Evolutionary conservation across 139 green algal species (phyloP), one percentile per base, ranked within the genome.

Genomic region (Tetraselmis chui): DNA sequence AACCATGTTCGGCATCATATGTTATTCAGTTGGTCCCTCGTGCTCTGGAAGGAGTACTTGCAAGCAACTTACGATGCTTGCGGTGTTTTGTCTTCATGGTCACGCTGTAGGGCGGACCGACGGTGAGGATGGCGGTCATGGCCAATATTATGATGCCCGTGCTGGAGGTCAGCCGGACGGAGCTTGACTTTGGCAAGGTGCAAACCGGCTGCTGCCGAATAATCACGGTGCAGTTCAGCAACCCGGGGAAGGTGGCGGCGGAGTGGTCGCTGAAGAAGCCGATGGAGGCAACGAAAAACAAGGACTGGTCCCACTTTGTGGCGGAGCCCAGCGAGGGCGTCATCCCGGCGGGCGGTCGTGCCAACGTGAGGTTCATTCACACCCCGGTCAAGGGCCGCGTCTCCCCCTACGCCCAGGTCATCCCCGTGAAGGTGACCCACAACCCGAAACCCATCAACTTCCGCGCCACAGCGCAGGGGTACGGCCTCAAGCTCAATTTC

Each of bases 251-350:
- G 59, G 92, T 95, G 2, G 82, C 88, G 11, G 87, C 85, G 59
- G 92, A 96, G 29, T 96, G 89, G 87, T 30, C 58, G 22, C 81
- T 95, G 80, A 93, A 94, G 83, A 84, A 83, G 29, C 93, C 92
- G 1, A 81, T 89, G 29, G 92, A 95, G 80, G 81, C 78, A 28
- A 85, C 78, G 67, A 91, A 91, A 84, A 81, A 59, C 74, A 90
- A 88, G 80, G 91, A 94, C 90, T 95, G 92, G 92, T 27, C 45
- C 23, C 91, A 87, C 81, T 96, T 95, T 84, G 58, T 31, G 28
- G 86, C 74, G 30, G 83, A 86, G 80, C 92, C 90, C 11, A 76
- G 58, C 23, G 77, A 89, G 59, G 91, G 91, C 24, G 77, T 83
- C 24, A 82, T 96, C 28, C 83, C 91, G 59, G 87, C 90, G 1